Evolutionary conservation across 148 eudicot genomes (phyloP), one percentile per base, ranked within the genome.

Genomic region (Fagopyrum homotropicum): DNA sequence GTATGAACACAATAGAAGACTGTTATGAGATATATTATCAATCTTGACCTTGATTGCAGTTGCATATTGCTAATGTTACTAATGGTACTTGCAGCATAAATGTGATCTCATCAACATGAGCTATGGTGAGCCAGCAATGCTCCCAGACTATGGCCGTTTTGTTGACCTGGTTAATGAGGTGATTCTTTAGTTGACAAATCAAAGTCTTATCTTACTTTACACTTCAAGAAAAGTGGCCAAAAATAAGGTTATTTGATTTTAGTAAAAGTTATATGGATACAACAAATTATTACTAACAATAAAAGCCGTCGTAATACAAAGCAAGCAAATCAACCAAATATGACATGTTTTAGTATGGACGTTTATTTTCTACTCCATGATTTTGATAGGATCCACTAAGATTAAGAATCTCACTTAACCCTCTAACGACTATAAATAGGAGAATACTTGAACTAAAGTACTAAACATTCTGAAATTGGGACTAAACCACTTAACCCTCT

Each of bases 31-130:
- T 56, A n/a, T 56, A 4, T 17, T 56, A 15, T n/a, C 6, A 56
- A 17, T 57, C 3, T 5, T 66, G 19, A 12, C 16, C 71, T 11
- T 66, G 6, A 66, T 66, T 66, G 19, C 6, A 66, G 3, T 6
- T 66, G 45, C 45, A 66, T n/a, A 47, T 22, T 47, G n/a, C 17
- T 46, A 19, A 19, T 69, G 45, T 73, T 57, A 17, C 79, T 60
- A 69, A 47, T 7, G 60, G 44, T 73, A 57, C 47, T 72, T 85
- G 78, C 92, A 95, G 99, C 99, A 95, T 83, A 95, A 92, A 80
- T 95, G 99, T 80, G 97, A 95, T 82, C 89, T 95, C 75, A 95
- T 95, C 83, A 95, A 95, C 81, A 95, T 95, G 99, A 95, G 99
- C 81, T 95, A 89, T 80, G 99, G 99, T 64, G 99, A 95, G 82